Evolutionary conservation across 768 basidiomycete genomes (phyloP).

Genomic region (Leccinum boreale): DNA sequence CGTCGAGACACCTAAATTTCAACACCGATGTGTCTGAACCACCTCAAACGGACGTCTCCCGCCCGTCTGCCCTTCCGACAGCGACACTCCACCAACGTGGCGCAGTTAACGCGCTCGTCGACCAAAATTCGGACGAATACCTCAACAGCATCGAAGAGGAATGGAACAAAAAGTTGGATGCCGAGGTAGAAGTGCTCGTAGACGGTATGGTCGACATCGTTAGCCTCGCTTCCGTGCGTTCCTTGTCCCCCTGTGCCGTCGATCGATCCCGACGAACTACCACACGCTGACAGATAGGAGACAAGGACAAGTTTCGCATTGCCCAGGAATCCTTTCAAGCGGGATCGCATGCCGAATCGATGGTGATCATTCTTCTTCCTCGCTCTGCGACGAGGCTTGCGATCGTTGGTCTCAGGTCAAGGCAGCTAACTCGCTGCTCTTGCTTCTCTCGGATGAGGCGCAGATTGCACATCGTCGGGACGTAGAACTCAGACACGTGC

Average conservation of each 20-base stretch:
- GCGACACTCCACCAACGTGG: constrained; percentile 57
- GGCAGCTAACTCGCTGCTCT: constrained; percentile 78
- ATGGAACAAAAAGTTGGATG: constrained; percentile 90
- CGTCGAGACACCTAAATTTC: constrained; percentile 36
- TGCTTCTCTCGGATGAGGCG: constrained; percentile 86
- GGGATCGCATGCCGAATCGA: constrained; percentile 81
- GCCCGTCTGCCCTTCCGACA: constrained; percentile 80
- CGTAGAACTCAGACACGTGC: constrained; percentile 65
- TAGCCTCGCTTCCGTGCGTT: constrained; percentile 73
- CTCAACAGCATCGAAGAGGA: constrained; percentile 83
- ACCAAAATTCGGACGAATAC: constrained; percentile 76
- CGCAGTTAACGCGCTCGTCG: constrained; percentile 44
- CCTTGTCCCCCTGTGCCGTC: not conserved
- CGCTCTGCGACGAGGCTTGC: not conserved
- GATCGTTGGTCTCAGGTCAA: constrained; percentile 53
- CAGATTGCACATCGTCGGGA: constrained; percentile 82
- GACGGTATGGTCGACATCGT: constrained; percentile 93
- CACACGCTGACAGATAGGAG: constrained; percentile 54
- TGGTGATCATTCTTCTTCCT: constrained; percentile 45
- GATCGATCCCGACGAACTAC: not conserved
- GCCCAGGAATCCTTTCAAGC: constrained; percentile 87
- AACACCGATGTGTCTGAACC: constrained; percentile 39
- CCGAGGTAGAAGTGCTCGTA: constrained; percentile 83
- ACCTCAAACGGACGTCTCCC: constrained; percentile 83
- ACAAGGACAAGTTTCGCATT: constrained; percentile 86